Evolutionary conservation across 2,329 filamentous ascomycete species (phyloP).

Genomic region (Aspergillus chevalieri): DNA sequence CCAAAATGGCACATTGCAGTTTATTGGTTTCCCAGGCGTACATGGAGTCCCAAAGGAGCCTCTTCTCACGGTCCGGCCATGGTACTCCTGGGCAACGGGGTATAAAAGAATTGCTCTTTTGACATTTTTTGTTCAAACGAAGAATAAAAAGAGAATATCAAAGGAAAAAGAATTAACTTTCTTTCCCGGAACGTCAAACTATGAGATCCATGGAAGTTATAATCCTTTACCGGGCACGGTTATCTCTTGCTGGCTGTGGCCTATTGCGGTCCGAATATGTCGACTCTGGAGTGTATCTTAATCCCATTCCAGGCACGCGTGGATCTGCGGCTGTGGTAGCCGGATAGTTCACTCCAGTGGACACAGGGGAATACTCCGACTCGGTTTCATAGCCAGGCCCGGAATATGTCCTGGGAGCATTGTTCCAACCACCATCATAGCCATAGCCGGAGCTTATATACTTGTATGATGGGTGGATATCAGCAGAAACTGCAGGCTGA

Average conservation of each 20-base stretch:
- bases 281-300: conserved; percentile 38
- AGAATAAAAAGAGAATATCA: neutral
- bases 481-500: conserved; percentile 34
- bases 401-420: conserved; percentile 35
- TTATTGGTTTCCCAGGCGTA: neutral
- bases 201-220: neutral
- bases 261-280: conserved; percentile 32
- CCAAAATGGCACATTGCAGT: conserved; percentile 13
- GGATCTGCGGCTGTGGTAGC: conserved; percentile 35
- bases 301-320: conserved; percentile 36
- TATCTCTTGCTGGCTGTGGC: conserved; percentile 35
- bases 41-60: conserved; percentile 1
- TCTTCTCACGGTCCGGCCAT: conserved; percentile 10
- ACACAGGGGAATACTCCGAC: conserved; percentile 35
- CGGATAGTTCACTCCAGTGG: conserved; percentile 36
- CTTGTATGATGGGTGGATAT: conserved; percentile 35
- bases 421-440: conserved; percentile 33
- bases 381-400: conserved; percentile 39
- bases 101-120: neutral
- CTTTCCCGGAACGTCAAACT: conserved; percentile 5
- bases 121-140: neutral
- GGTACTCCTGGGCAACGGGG: conserved; percentile 1
- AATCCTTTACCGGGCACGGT: conserved; percentile 30
- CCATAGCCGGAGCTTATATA: conserved; percentile 31
- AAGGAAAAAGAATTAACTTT: conserved; percentile 5